Evolutionary conservation across 768 basidiomycete genomes (phyloP), one percentile per base, ranked within the genome.

Genomic region (Suillus paluster): DNA sequence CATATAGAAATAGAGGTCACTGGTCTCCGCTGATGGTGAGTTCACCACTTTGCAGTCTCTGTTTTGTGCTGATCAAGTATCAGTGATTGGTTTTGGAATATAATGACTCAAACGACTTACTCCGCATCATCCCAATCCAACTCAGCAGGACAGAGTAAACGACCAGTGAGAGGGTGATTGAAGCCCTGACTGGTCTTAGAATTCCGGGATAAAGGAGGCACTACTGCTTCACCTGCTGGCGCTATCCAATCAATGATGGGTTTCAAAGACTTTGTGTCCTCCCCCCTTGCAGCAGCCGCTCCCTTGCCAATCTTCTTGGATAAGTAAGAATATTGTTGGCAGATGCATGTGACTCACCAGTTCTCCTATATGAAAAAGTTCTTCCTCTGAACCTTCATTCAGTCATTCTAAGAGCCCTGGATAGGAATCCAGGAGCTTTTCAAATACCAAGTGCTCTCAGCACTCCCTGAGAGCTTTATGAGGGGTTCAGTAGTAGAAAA

Each of bases 1-100:
- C 19, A 50, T 72, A 74, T 0, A 74, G n/a, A 30, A 74, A 66
- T 6, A 64, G 52, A 1, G 70, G 70, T 71, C 73, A 75, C 12
- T 71, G 65, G 59, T 74, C 68, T 1, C 69, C 71, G 0, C 36
- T 14, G 1, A 71, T 60, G 19, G 46, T n/a, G 5, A 70, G 36
- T 36, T 72, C 52, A 9, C 66, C 68, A 62, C 50, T 62, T 8
- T 8, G 12, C 3, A 62, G 44, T 46, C 53, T 63, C 63, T 19
- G 55, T 27, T 58, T 63, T 36, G 23, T 33, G 11, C 39, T 7
- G 17, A 48, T 59, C 39, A 49, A 59, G 39, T 5, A 45, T 19
- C 45, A 53, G 15, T 27, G 23, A 19, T 30, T 23, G 30, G n/a
- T 14, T 3, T 58, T 6, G 5, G 14, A 19, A 50, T 19, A 19